phyloP scores from a whole-genome alignment of 129 eudicot species.

The Cynara cardunculus region DNA sequence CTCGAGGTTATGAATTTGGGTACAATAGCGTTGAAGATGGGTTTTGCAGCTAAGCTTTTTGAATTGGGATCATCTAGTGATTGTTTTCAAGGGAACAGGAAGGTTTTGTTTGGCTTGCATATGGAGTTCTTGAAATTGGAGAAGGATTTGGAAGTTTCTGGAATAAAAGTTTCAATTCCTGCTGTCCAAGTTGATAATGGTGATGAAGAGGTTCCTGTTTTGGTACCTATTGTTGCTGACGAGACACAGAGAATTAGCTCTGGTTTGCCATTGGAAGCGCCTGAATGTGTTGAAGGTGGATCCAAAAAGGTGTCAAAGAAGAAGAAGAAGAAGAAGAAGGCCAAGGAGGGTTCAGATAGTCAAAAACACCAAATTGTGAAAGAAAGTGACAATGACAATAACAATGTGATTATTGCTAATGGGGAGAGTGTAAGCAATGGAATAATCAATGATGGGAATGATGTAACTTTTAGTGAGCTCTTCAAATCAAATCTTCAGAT shows the following conservation, averaged over 20 bases:
- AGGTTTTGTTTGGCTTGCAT: slow-evolving; percentile 68
- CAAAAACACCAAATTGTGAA: slow-evolving; percentile 23
- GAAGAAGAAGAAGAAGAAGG: slow-evolving; percentile 40
- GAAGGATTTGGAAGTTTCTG: slow-evolving; percentile 58
- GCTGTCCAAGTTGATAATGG: slow-evolving; percentile 25
- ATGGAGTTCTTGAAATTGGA: slow-evolving; percentile 72
- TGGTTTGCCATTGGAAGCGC: background rate
- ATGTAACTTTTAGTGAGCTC: slow-evolving; percentile 39
- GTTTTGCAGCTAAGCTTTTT: slow-evolving; percentile 51
- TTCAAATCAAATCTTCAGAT: slow-evolving; percentile 77
- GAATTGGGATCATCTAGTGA: slow-evolving; percentile 63
- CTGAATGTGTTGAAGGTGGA: slow-evolving; percentile 23
- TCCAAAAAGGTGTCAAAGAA: slow-evolving; percentile 33
- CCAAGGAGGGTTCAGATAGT: slow-evolving; percentile 27
- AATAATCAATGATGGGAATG: slow-evolving; percentile 17
- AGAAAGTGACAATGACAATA: slow-evolving; percentile 28
- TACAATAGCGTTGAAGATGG: slow-evolving; percentile 51
- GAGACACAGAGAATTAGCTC: slow-evolving; percentile 8
- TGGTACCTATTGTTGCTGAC: slow-evolving; percentile 44
- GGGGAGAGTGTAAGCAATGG: slow-evolving; percentile 24
- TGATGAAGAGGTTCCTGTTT: slow-evolving; percentile 63
- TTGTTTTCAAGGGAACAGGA: slow-evolving; percentile 88
- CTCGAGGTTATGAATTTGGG: slow-evolving; percentile 42
- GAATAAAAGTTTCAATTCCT: slow-evolving; percentile 49
- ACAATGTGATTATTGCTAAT: slow-evolving; percentile 19